Base-by-base conservation (phyloP, 1,139 yeast genomes). In the Saccharomycopsis hybrid region DNA sequence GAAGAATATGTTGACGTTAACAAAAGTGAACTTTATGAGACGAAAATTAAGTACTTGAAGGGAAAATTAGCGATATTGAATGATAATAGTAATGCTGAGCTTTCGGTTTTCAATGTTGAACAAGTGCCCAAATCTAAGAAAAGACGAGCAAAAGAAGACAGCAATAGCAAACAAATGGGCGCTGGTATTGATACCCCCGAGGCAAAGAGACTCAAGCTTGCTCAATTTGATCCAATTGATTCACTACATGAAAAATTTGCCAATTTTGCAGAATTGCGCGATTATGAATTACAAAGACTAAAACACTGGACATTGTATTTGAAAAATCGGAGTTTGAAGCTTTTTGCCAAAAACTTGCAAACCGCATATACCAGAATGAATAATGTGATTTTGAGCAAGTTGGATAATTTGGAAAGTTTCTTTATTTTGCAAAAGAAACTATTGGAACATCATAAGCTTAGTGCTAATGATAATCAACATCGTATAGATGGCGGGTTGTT, bases 341-440 rank as follows among this genome's bases (percentile, higher is more conserved):
- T 53, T 4, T 66, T 58, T 46, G 50, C 61, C 24, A 55, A 58
- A 5, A 63, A 62, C 29, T 46, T 60, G 2, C 32, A 56, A 11
- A 62, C 60, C 39, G 51, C 59, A 2, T 61, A 63, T 50, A 57
- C 62, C 35, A 56, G 60, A 2, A 59, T 65, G 29, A 59, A 60
- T 48, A 53, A 60, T 2, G 60, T 58, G 3, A 53, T 66, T 46
- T 54, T 63, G 13, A 53, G 53, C 2, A 60, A 67, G 42, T 54
- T 69, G 50, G 58, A 60, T 4, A 66, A 61, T 44, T 54, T 67
- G 33, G 69, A 68, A 50, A 56, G 57, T 24, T 65, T 65, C 48
- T 58, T 68, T 28, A 39, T 54, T 5, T 60, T 60, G 41, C 70
- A 67, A 50, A 62, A 56, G 40, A 47, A 43, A 18, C 29, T 51